These are phyloP conservation scores for Annulohypoxylon moriforme DNA, from an alignment of 495 filamentous ascomycete genomes.

Conservation along the genomic window DNA sequence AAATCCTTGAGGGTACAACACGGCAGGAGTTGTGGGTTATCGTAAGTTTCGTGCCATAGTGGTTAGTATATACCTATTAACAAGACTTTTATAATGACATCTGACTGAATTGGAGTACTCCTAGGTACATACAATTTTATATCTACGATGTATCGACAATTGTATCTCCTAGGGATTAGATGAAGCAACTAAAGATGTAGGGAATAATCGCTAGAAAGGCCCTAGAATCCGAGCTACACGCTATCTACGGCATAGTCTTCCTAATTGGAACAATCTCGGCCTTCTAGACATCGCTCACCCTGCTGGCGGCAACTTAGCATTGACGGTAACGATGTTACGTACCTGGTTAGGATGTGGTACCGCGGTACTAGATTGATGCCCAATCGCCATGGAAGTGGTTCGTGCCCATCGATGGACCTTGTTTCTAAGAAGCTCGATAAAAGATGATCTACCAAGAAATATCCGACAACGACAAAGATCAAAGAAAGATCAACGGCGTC, in stretches of 20 bases:
- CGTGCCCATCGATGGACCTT: not conserved
- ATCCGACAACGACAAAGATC: not conserved
- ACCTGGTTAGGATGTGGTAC: not conserved
- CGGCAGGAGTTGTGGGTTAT: slow-evolving; percentile 4
- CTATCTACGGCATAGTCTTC: not conserved
- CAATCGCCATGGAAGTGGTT: not conserved
- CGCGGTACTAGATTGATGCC: slow-evolving; percentile 14
- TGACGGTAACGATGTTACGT: slow-evolving; percentile 19
- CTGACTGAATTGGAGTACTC: slow-evolving; percentile 1
- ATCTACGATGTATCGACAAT: not conserved
- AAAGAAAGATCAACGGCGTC: not conserved
- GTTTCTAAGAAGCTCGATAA: not conserved
- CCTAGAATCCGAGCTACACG: not conserved
- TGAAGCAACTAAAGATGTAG: not conserved
- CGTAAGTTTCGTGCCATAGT: not conserved
- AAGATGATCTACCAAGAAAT: not conserved
- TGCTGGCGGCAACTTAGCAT: slow-evolving; percentile 2
- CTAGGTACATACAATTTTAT: not conserved
- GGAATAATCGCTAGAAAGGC: slow-evolving; percentile 14
- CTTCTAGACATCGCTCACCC: slow-evolving; percentile 1
- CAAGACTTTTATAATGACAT: slow-evolving; percentile 8
- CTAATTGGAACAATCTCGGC: slow-evolving; percentile 15
- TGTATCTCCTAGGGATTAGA: not conserved
- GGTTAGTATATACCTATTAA: not conserved
- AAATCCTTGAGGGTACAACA: not conserved